phyloP scores from a whole-genome alignment of 106 monocot genomes.

The Dendrobium huoshanense region DNA sequence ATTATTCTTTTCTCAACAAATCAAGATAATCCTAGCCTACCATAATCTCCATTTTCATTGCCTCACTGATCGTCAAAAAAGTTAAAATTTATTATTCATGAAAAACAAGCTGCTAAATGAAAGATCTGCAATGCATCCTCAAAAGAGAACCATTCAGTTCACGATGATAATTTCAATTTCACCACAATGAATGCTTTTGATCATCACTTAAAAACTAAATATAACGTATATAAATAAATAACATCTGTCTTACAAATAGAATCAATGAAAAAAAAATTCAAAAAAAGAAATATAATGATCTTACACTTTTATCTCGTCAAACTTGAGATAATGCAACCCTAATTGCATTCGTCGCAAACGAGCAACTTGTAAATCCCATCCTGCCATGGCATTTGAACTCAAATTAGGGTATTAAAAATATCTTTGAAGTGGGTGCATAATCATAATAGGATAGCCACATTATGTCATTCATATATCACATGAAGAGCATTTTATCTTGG shows the following conservation, averaged over 20 bases:
- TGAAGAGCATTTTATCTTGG: neutral
- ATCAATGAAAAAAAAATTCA: neutral
- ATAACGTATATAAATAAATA: neutral
- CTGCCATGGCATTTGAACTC: constrained; percentile 33
- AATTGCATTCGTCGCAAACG: constrained; percentile 74
- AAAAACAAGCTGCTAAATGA: neutral
- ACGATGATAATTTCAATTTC: neutral
- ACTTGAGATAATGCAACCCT: constrained; percentile 65
- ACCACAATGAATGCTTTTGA: neutral
- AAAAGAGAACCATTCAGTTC: neutral
- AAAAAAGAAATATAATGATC: constrained; percentile 12
- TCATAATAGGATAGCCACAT: neutral
- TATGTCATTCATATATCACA: neutral
- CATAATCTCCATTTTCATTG: neutral
- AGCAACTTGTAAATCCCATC: constrained; percentile 69
- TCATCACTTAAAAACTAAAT: neutral
- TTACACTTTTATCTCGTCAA: constrained; percentile 76
- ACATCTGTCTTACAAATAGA: neutral
- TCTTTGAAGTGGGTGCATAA: neutral
- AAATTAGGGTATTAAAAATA: neutral
- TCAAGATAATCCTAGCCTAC: neutral
- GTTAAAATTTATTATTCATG: too few species aligned
- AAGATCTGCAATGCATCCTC: neutral
- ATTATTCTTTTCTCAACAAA: neutral
- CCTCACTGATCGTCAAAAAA: neutral